phyloP scores from a whole-genome alignment of 306 rosid species.

The Pyrus pyrifolia region DNA sequence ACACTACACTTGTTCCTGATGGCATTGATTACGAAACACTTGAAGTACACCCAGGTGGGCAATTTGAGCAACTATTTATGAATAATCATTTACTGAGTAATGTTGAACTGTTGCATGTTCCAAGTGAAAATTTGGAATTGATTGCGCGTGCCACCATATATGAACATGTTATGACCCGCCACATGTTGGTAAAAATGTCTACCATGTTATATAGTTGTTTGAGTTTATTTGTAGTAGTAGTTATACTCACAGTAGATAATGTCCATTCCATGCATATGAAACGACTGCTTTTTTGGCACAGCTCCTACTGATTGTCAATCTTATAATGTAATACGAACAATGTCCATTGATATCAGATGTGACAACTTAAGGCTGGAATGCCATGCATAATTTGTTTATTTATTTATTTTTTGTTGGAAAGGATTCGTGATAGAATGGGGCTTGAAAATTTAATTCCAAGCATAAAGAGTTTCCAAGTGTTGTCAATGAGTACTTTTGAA shows the following conservation, averaged over 20 bases:
- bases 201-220: no score
- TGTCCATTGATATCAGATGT: no score
- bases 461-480: background rate
- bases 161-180: background rate
- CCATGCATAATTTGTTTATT: background rate
- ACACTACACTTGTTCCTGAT: conserved; percentile 76
- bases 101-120: background rate
- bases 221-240: background rate
- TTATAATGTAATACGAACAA: no score
- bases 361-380: background rate
- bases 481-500: background rate
- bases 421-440: background rate
- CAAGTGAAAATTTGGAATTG: background rate
- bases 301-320: no score
- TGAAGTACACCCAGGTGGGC: conserved; percentile 74
- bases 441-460: background rate
- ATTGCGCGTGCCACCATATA: background rate
- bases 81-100: no score
- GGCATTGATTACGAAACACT: conserved; percentile 67
- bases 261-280: no score
- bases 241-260: background rate
- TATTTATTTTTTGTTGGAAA: background rate
- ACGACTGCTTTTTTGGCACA: no score
- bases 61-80: background rate
- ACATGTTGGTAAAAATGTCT: no score